Evolutionary conservation across 2,329 filamentous ascomycete species (phyloP).

Genomic region (Mollisiaceae sp.): DNA sequence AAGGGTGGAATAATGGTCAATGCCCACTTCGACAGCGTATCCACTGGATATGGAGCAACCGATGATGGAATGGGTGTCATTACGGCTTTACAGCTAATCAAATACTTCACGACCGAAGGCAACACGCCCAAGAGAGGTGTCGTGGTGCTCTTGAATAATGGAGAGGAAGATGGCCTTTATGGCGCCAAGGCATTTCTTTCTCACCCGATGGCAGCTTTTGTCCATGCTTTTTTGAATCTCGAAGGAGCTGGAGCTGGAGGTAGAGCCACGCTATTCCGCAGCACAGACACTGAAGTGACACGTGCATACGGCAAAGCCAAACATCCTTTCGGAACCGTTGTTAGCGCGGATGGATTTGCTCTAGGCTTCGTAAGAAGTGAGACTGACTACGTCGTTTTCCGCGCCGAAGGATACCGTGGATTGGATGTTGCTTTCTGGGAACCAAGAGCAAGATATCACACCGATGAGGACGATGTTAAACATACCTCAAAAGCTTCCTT

Average conservation of each 20-base stretch:
- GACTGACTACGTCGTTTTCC: slow-evolving; percentile 89
- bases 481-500: slow-evolving; percentile 75
- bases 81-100: slow-evolving; percentile 83
- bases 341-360: slow-evolving; percentile 85
- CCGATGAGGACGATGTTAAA: slow-evolving; percentile 81
- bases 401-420: slow-evolving; percentile 80
- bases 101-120: slow-evolving; percentile 77
- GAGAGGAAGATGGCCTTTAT: slow-evolving; percentile 90
- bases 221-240: slow-evolving; percentile 90
- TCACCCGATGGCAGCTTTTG: slow-evolving; percentile 78
- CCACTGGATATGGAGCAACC: slow-evolving; percentile 89
- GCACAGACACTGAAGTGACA: slow-evolving; percentile 85
- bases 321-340: slow-evolving; percentile 82
- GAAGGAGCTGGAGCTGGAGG: slow-evolving; percentile 95
- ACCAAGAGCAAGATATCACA: slow-evolving; percentile 88
- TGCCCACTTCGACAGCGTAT: slow-evolving; percentile 89
- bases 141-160: slow-evolving; percentile 89
- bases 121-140: slow-evolving; percentile 80
- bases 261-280: slow-evolving; percentile 83
- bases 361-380: slow-evolving; percentile 78
- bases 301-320: slow-evolving; percentile 73
- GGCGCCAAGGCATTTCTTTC: slow-evolving; percentile 85
- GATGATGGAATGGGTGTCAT: slow-evolving; percentile 92
- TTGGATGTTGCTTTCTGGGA: slow-evolving; percentile 92
- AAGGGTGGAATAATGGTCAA: slow-evolving; percentile 88